A percentile compares a stretch with the other conserved stretches of the same genome.
Evolutionary conservation across 164 flowering plant species (phyloP).

Genomic region (Vitis rupestris): DNA sequence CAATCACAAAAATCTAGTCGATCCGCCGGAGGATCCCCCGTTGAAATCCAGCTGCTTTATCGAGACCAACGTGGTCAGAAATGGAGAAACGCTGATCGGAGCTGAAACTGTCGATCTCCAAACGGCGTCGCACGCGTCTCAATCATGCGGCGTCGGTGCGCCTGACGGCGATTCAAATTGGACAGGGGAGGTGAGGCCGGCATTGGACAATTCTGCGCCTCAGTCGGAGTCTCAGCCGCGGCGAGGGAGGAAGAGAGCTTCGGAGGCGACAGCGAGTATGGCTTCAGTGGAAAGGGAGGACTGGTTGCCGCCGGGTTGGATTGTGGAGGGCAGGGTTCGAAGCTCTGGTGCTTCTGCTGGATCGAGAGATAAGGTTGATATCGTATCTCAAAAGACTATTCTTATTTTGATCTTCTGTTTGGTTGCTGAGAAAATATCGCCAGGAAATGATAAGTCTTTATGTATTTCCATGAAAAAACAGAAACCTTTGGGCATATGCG

Average conservation of each 20-base stretch:
- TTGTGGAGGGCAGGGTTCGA: constrained; percentile 32
- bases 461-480: too few species aligned
- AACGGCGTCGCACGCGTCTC: background rate
- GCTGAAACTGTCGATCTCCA: too few species aligned
- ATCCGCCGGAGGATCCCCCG: too few species aligned
- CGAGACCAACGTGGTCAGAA: too few species aligned
- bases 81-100: too few species aligned
- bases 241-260: background rate
- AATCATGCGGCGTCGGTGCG: background rate
- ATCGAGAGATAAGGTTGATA: constrained; percentile 33
- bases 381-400: background rate
- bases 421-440: background rate
- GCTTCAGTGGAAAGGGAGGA: constrained; percentile 14
- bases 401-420: background rate
- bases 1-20: too few species aligned
- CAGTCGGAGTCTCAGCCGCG: constrained; percentile 7
- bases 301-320: constrained; percentile 51
- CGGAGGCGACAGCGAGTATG: background rate
- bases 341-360: constrained; percentile 46
- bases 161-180: background rate
- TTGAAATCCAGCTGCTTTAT: too few species aligned
- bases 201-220: background rate
- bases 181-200: background rate
- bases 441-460: background rate
- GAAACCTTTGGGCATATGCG: too few species aligned